Conservation (phyloP, 805 yeast genomes). For the Candida schatavii region DNA sequence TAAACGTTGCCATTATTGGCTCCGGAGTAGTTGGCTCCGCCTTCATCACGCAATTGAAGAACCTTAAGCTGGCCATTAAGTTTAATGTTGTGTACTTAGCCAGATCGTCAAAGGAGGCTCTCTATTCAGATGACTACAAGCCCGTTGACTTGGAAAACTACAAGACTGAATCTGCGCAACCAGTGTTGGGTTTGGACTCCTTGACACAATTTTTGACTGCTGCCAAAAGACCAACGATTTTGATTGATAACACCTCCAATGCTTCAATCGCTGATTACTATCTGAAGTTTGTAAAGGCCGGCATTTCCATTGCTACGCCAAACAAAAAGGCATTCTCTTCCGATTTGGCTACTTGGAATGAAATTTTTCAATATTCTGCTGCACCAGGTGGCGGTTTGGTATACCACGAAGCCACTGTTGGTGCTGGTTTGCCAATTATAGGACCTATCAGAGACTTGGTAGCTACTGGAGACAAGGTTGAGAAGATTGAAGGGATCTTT, state of each 20-base stretch:
- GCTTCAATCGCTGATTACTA: slow-evolving; percentile 73
- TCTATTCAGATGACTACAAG: slow-evolving; percentile 63
- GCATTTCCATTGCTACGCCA: slow-evolving; percentile 95
- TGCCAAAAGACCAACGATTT: slow-evolving; percentile 72
- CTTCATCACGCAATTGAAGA: slow-evolving; percentile 75
- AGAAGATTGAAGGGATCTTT: slow-evolving; percentile 91
- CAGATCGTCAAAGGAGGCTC: slow-evolving; percentile 62
- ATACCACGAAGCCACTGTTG: slow-evolving; percentile 97
- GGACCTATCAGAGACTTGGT: slow-evolving; percentile 85
- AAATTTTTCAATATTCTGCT: slow-evolving; percentile 57
- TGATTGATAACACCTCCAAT: slow-evolving; percentile 93
- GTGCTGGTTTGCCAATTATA: slow-evolving; percentile 96
- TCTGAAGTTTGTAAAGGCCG: slow-evolving; percentile 67
- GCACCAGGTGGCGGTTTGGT: slow-evolving; percentile 65
- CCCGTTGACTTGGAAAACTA: slow-evolving; percentile 68
- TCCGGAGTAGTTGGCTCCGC: slow-evolving; percentile 97
- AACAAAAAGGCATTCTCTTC: slow-evolving; percentile 96
- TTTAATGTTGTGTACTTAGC: slow-evolving; percentile 83
- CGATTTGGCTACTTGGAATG: slow-evolving; percentile 70
- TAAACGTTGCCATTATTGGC: slow-evolving; percentile 50
- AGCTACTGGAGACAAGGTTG: slow-evolving; percentile 89
- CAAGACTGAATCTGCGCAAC: slow-evolving; percentile 47
- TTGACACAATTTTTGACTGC: slow-evolving; percentile 60
- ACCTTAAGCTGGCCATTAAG: slow-evolving; percentile 55
- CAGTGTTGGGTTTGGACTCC: slow-evolving; percentile 53